These are phyloP conservation scores for Climacium dendroides DNA, from an alignment of 225 moss, liverwort and hornwort genomes.

Conservation along the genomic window DNA sequence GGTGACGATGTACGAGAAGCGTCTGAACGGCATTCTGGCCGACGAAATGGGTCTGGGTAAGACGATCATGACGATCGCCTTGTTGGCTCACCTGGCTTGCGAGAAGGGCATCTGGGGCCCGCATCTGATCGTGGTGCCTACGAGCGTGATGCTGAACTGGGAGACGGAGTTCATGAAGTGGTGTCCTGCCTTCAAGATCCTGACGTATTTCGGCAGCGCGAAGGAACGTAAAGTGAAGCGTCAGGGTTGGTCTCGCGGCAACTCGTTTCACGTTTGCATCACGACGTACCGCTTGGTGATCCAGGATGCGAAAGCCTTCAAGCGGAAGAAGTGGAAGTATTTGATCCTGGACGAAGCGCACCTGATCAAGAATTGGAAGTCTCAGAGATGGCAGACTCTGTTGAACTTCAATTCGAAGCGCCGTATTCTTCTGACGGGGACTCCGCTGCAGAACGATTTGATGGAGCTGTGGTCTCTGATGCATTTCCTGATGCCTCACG, in stretches of 20 bases:
- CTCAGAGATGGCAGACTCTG: constrained; percentile 96
- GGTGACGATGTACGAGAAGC: constrained; percentile 99
- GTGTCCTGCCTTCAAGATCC: constrained; percentile 97
- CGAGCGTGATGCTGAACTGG: constrained; percentile 98
- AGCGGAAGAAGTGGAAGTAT: constrained; percentile 99
- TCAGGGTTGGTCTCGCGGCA: constrained; percentile 92
- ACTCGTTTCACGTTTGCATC: constrained; percentile 97
- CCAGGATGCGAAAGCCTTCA: constrained; percentile 97
- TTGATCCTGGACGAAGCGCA: constrained; percentile 96
- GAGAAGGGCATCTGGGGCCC: constrained; percentile 99
- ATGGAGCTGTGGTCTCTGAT: constrained; percentile 99
- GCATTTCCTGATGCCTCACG: constrained; percentile 99
- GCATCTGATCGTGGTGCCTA: constrained; percentile 96
- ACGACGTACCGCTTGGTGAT: constrained; percentile 93
- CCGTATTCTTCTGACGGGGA: constrained; percentile 87
- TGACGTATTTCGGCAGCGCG: constrained; percentile 96
- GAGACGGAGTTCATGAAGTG: constrained; percentile 99
- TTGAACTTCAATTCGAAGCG: constrained; percentile 97
- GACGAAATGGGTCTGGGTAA: constrained; percentile 99
- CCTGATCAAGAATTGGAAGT: constrained; percentile 98
- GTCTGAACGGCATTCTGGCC: constrained; percentile 89
- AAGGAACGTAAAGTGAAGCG: constrained; percentile 89
- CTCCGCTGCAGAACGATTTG: constrained; percentile 94
- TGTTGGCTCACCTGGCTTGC: constrained; percentile 92
- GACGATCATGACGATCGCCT: constrained; percentile 96